Base-by-base conservation (phyloP, 2,329 filamentous ascomycete species). In the Penicillium polonicum region DNA sequence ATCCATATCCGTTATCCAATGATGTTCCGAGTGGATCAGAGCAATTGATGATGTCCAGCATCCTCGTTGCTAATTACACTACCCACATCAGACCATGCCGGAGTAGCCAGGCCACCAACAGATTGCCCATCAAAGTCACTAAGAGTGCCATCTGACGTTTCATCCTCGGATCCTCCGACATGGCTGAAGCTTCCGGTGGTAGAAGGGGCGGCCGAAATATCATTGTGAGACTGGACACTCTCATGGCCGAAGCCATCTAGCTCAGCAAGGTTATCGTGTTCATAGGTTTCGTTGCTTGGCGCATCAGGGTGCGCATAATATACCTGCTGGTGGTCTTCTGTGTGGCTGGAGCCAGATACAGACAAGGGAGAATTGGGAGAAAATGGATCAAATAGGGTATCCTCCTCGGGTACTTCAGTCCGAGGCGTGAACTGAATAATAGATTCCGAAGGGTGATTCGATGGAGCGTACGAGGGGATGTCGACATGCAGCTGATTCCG, bases 371-470 rank as follows among this genome's bases (percentile, higher is more conserved):
- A 67, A 48, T 25, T 21, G 56, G 62, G 25, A 23, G 60, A 59
- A 38, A 65, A 64, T 12, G 65, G 58, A 33, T 65, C 63, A 60
- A 53, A 38, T 53, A 67, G 54, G 61, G 61, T 31, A 67, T 70
- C 15, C 60, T 64, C 42, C 66, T 53, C 73, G 6, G 73, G 72
- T 48, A 63, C 69, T 61, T 79, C 75, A n/a, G 77, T 77, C 8
- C 75, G 79, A 27, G 79, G 78, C 4, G 78, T 80, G 12, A 79
- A 71, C 58, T 79, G 75, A 46, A 77, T 62, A 8, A 77, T 64
- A 31, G 74, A 76, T 53, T 78, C 76, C 2, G 78, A 78, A 21
- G 73, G 72, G 53, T 77, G 74, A 46, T 67, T 72, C 5, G 76
- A 75, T 8, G 71, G 52, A 19, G 66, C 62, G n/a, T 70, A 70